Percentiles rank a stretch among this genome's conserved stretches.
These are phyloP conservation scores for Pythium rhizo-oryzae DNA, from an alignment of 352 stramenopile species.

Conservation along the genomic window DNA sequence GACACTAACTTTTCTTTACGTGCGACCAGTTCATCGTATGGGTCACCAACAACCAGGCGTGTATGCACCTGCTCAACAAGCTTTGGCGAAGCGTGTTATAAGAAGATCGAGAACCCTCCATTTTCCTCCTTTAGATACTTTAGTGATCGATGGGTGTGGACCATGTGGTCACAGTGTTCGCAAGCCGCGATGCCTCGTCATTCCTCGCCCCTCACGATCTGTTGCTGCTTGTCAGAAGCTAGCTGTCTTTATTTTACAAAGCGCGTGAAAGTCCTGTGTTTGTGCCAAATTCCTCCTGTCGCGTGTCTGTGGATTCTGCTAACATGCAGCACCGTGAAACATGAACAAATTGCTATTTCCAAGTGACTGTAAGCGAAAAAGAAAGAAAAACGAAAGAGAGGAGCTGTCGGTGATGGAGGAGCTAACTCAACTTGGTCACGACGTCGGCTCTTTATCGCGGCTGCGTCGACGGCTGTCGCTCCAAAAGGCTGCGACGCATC, in stretches of 20 bases:
- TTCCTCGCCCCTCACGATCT: neutral
- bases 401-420: neutral
- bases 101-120: conserved; percentile 13
- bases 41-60: conserved; percentile 95
- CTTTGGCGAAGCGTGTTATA: conserved; percentile 93
- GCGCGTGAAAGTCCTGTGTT: neutral
- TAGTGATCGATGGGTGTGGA: conserved; percentile 8
- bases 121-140: conserved; percentile 17
- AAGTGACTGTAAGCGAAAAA: neutral
- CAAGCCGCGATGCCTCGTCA: neutral
- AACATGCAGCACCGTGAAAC: neutral
- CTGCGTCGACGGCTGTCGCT: conserved; percentile 39
- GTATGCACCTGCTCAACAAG: conserved; percentile 97
- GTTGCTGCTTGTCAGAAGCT: conserved; percentile 2
- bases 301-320: neutral
- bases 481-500: conserved; percentile 71
- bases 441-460: neutral
- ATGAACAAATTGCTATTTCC: conserved; percentile 4
- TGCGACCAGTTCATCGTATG: conserved; percentile 92
- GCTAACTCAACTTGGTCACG: neutral
- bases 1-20: conserved; percentile 16
- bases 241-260: conserved; percentile 20
- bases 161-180: neutral
- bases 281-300: neutral
- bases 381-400: neutral